Percentiles rank a stretch among this genome's conserved stretches.
These are phyloP conservation scores for Mycena latifolia DNA, from an alignment of 768 basidiomycete species.

Conservation along the genomic window DNA sequence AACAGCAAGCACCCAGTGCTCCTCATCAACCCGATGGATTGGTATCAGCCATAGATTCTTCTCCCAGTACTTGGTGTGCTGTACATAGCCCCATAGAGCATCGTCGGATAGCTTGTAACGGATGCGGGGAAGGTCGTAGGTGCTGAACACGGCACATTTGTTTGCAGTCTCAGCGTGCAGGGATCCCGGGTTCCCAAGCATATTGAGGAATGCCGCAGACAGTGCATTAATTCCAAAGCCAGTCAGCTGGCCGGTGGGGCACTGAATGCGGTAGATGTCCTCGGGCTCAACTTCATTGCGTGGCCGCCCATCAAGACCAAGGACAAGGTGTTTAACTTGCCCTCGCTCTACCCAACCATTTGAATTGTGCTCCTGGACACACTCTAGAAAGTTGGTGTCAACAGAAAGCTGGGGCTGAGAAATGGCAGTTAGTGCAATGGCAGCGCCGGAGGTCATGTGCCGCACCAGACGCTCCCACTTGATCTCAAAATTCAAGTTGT, in stretches of 20 bases:
- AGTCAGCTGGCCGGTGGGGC: constrained; percentile 39
- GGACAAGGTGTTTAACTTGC: not conserved
- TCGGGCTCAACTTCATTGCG: not conserved
- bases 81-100: constrained; percentile 38
- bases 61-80: constrained; percentile 41
- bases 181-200: not conserved
- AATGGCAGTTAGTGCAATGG: not conserved
- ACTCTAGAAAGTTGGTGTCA: not conserved
- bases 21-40: constrained; percentile 40
- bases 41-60: constrained; percentile 52
- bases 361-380: not conserved
- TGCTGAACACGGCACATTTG: constrained; percentile 32
- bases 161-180: not conserved
- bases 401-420: constrained; percentile 31
- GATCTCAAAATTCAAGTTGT: not conserved
- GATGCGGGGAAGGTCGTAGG: constrained; percentile 35
- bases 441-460: not conserved
- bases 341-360: not conserved
- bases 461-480: not conserved
- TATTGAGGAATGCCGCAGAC: constrained; percentile 36
- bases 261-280: not conserved
- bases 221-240: constrained; percentile 41
- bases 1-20: constrained; percentile 50
- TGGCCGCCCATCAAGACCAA: not conserved
- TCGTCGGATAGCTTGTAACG: constrained; percentile 32